Percentiles rank a stretch among this genome's conserved stretches.
Conservation (phyloP, 352 stramenopile species). For the Aphanomyces stellatus region DNA sequence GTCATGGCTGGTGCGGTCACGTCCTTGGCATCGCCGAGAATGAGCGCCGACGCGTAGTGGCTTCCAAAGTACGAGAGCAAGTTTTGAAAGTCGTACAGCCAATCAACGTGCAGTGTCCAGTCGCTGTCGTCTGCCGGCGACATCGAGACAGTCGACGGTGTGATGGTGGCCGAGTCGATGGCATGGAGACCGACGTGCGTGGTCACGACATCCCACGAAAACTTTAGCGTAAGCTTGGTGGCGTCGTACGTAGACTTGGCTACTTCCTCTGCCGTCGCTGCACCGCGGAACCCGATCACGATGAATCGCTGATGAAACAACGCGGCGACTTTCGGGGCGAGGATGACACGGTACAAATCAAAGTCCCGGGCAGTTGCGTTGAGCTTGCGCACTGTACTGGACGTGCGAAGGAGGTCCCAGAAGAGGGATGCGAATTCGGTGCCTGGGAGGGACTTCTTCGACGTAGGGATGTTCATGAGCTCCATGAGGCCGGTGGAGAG, state of each 20-base stretch:
- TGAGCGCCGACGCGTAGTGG: slow-evolving; percentile 51
- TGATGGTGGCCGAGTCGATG: too few relatives aligned
- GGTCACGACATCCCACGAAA: slow-evolving; percentile 16
- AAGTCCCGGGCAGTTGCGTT: not conserved
- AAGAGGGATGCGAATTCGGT: not conserved
- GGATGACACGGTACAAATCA: slow-evolving; percentile 11
- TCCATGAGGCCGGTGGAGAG: not conserved
- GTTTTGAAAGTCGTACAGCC: slow-evolving; percentile 60
- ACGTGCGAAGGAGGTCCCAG: not conserved
- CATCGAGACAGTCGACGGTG: not conserved
- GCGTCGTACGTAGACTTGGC: not conserved
- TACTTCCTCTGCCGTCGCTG: not conserved
- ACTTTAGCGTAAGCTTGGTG: slow-evolving; percentile 5
- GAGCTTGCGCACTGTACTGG: not conserved
- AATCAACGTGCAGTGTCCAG: slow-evolving; percentile 17
- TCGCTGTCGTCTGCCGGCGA: not conserved
- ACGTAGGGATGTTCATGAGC: not conserved
- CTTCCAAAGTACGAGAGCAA: slow-evolving; percentile 49
- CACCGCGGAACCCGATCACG: not conserved
- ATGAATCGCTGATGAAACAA: not conserved
- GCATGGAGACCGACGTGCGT: not conserved
- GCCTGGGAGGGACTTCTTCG: not conserved
- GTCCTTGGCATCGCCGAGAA: slow-evolving; percentile 26
- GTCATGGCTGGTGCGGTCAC: not conserved
- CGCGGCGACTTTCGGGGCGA: not conserved